Evolutionary conservation across 768 basidiomycete genomes (phyloP).

Genomic region (Boletus coccyginus): DNA sequence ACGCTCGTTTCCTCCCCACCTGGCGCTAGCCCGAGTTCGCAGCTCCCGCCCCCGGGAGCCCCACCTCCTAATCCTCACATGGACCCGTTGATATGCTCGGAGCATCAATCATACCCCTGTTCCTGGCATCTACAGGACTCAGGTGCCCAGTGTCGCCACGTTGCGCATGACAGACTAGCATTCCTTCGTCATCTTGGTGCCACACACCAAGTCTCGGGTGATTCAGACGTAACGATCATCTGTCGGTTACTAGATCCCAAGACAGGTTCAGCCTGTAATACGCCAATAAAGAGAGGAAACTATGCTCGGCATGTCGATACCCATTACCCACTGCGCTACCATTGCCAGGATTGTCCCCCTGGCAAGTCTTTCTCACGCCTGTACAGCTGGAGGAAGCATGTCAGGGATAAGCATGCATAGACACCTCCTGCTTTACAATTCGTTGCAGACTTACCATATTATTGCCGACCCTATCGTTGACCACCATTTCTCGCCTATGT

Average conservation of each 20-base stretch:
- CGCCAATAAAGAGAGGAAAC: conserved; percentile 3
- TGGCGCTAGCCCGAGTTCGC: neutral
- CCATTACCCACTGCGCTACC: conserved; percentile 16
- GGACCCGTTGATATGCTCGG: neutral
- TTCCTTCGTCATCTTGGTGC: conserved; percentile 18
- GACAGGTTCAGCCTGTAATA: conserved; percentile 3
- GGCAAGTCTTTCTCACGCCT: conserved; percentile 20
- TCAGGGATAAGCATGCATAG: conserved; percentile 7
- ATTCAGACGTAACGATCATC: neutral
- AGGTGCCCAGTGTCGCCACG: neutral
- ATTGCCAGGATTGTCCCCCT: conserved; percentile 11
- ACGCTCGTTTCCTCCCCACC: no score
- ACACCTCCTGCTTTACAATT: neutral
- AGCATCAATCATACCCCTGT: conserved; percentile 4
- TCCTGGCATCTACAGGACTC: conserved; percentile 10
- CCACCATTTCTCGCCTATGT: neutral
- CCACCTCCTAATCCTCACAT: neutral
- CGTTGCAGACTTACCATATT: neutral
- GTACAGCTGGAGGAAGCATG: conserved; percentile 18
- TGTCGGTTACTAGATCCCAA: conserved; percentile 13
- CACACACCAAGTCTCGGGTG: conserved; percentile 14
- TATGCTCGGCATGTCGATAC: conserved; percentile 18
- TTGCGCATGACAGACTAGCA: neutral
- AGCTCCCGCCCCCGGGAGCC: neutral
- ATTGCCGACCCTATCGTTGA: neutral